Conservation (phyloP, 768 basidiomycete species). For the Calocera cornea region DNA sequence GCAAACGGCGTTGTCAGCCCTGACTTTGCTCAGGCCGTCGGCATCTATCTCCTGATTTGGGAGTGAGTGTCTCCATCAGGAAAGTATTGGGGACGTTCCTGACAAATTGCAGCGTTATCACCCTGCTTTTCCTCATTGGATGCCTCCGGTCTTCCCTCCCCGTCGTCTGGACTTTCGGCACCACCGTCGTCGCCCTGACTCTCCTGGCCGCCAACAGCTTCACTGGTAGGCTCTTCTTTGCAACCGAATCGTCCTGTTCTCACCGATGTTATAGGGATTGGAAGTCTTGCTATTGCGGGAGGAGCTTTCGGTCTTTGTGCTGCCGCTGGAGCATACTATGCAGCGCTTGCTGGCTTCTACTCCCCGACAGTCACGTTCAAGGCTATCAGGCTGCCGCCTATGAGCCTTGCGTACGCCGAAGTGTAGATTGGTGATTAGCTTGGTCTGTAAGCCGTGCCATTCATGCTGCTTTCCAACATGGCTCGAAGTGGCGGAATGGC, state of each 20-base stretch:
- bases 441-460: too few species aligned
- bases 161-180: not conserved
- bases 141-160: not conserved
- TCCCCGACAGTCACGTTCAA: not conserved
- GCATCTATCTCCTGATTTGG: constrained; percentile 2
- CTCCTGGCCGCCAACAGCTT: not conserved
- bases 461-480: too few species aligned
- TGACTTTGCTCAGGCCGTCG: not conserved
- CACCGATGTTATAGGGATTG: not conserved
- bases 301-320: not conserved
- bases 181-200: not conserved
- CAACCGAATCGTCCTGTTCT: not conserved
- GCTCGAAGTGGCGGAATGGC: too few species aligned
- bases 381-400: not conserved
- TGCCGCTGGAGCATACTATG: not conserved
- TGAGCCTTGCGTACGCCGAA: not conserved
- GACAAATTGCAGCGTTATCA: not conserved
- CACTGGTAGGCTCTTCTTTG: not conserved
- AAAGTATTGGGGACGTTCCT: not conserved
- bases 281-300: not conserved
- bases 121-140: not conserved
- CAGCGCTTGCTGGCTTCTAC: not conserved
- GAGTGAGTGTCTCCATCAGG: not conserved
- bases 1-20: not conserved
- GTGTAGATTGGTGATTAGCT: too few species aligned